Evolutionary conservation across 2,329 filamentous ascomycete species (phyloP).

Genomic region (Xylariaceae sp.): DNA sequence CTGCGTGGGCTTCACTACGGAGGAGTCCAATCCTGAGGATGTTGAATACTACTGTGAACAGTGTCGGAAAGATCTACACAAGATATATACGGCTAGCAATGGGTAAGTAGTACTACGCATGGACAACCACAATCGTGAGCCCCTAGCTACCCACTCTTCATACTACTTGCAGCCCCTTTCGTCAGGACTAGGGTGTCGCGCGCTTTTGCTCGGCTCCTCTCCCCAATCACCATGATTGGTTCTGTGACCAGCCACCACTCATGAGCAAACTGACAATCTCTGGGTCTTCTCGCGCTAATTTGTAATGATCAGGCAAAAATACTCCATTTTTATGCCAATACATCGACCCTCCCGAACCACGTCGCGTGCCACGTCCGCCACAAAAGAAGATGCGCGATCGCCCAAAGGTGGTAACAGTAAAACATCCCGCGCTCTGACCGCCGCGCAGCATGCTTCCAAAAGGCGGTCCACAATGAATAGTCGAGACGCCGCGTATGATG

Average conservation of each 20-base stretch:
- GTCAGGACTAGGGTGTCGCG: not conserved
- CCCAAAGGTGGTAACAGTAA: slow-evolving; percentile 51
- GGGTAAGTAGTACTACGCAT: slow-evolving; percentile 57
- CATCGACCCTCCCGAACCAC: slow-evolving; percentile 50
- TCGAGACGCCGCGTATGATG: slow-evolving; percentile 87
- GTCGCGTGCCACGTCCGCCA: slow-evolving; percentile 59
- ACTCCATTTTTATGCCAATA: slow-evolving; percentile 60
- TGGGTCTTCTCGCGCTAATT: slow-evolving; percentile 33
- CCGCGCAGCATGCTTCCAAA: slow-evolving; percentile 58
- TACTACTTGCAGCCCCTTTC: not conserved
- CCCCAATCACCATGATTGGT: not conserved
- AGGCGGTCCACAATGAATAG: slow-evolving; percentile 97
- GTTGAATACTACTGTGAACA: slow-evolving; percentile 89
- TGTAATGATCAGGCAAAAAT: slow-evolving; percentile 50
- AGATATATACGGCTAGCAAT: slow-evolving; percentile 70
- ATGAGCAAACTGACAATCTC: not conserved
- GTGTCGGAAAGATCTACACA: slow-evolving; percentile 88
- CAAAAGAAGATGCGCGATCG: slow-evolving; percentile 55
- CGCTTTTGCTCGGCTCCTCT: not conserved
- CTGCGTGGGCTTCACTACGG: slow-evolving; percentile 94
- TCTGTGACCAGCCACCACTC: slow-evolving; percentile 11
- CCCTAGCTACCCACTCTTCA: not conserved
- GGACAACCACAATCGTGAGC: not conserved
- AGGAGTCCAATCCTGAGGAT: slow-evolving; percentile 80
- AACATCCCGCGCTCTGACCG: slow-evolving; percentile 46